Evolutionary conservation across 345 rosid species (phyloP), one percentile per base, ranked within the genome.

Genomic region (Pugionium cornutum): DNA sequence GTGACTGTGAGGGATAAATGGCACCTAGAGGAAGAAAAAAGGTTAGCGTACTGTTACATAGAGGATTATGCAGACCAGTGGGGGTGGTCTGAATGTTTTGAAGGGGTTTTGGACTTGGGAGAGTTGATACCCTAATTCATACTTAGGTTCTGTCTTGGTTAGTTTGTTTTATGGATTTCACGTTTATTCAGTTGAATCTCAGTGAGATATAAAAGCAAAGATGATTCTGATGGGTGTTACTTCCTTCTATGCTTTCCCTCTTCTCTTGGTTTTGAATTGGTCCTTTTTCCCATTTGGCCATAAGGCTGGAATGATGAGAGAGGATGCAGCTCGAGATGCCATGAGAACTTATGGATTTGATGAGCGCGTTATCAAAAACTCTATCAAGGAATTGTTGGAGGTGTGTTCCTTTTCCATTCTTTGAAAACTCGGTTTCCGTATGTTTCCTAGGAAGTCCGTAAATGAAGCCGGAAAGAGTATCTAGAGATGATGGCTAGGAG

Each of bases 241-340:
- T 55, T 8, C 10, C 32, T 57, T 57, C 3, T 18, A 8, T 34
- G 33, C 2, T 53, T 26, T 42, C 41, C 36, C 10, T 54, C 18
- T 8, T 32, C 6, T 7, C 44, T 25, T 33, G 54, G 57, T 5
- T 45, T 56, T 11, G n/a, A 6, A 25, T 5, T 28, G 67, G 11
- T 39, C 2, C 2, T 7, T 45, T 42, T 52, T n/a, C 56, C 4
- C 6, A 26, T 9, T 9, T 41, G 18, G 35, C 52, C 53, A 58
- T 53, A 47, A 34, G 39, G 8, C 31, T 71, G 83, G 81, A 29
- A 7, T 66, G 59, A 77, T 4, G 48, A 74, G 83, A 10, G 72
- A 44, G 42, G 81, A 78, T 61, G 85, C 83, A 34, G 83, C 85
- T n/a, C 62, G 78, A 33, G 81, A 78, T 4, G 74, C 79, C 8